Evolutionary conservation across 192 early-diverging fungal genomes (phyloP), one percentile per base, ranked within the genome.

Genomic region (Spinellus fusiger): DNA sequence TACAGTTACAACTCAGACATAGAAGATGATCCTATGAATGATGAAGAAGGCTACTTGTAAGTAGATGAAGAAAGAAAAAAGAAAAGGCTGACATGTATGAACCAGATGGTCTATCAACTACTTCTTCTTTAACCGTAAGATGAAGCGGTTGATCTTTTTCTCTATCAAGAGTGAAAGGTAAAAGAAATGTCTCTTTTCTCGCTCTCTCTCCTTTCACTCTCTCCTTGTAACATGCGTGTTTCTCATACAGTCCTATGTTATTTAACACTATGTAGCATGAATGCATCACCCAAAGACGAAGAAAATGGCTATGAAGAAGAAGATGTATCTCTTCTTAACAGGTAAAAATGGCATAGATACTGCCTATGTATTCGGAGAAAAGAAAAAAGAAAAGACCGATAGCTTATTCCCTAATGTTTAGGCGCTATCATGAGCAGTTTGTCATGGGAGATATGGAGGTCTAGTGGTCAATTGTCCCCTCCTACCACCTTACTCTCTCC

Each of bases 41-140:
- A 96, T 52, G 92, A 97, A 33, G 61, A 54, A 55, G 89, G 86
- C 15, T 88, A 84, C 20, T 76, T 94, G 82, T 91, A 77, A 76
- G 81, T 79, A 22, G 9, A 9, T 48, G 23, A 29, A n/a, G 26
- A 31, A 31, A 28, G 22, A 52, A 51, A 28, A 27, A 23, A 35
- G 25, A 16, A 46, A 49, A 35, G 53, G 65, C 31, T 57, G 51
- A 62, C 27, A 33, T 54, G 62, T 20, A 25, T 22, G 49, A 44
- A 34, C 25, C 62, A 93, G 91, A 47, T 95, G 92, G 94, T 91
- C 91, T 28, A 91, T 96, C 73, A 93, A 98, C 82, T 94, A 93
- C 81, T 97, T 98, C 67, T 97, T 98, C 77, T 89, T 89, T 61
- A 97, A 98, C 73, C 84, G 86, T 57, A 86, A 87, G 63, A 70